Evolutionary conservation across 2,329 filamentous ascomycete species (phyloP).

Genomic region (Ophiostoma ips): DNA sequence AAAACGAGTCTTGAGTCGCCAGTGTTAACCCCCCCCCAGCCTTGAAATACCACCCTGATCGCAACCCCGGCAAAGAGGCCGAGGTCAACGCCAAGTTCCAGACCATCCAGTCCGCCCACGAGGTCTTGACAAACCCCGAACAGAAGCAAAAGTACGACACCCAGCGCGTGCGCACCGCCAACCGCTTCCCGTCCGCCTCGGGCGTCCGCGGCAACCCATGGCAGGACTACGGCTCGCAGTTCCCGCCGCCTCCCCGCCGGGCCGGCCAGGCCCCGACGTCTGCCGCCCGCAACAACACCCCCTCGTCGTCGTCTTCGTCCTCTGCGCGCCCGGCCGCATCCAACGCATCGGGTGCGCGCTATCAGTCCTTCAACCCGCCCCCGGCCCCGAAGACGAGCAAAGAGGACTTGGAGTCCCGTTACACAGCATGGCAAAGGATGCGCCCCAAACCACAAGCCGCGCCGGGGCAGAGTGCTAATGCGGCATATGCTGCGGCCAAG

Average conservation of each 20-base stretch:
- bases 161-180: conserved; percentile 23
- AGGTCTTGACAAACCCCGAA: conserved; percentile 46
- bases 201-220: conserved; percentile 45
- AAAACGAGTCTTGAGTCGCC: background rate
- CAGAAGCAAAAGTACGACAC: conserved; percentile 40
- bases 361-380: conserved; percentile 15
- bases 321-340: conserved; percentile 9
- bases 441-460: conserved; percentile 12
- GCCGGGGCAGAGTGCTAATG: conserved; percentile 14
- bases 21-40: conserved; percentile 33
- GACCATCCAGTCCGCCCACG: conserved; percentile 72
- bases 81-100: conserved; percentile 76
- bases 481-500: conserved; percentile 9
- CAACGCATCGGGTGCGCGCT: conserved; percentile 14
- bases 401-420: conserved; percentile 15
- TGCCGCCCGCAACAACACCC: conserved; percentile 7
- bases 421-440: conserved; percentile 25
- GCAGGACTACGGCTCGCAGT: conserved; percentile 34
- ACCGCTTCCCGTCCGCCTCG: conserved; percentile 33
- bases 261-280: conserved; percentile 13
- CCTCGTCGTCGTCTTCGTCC: conserved; percentile 14
- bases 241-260: conserved; percentile 30
- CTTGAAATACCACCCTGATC: conserved; percentile 75
- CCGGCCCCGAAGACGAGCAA: conserved; percentile 11
- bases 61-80: conserved; percentile 69